Base-by-base conservation (phyloP, 345 rosid genomes). In the Eucalyptus microcorys region DNA sequence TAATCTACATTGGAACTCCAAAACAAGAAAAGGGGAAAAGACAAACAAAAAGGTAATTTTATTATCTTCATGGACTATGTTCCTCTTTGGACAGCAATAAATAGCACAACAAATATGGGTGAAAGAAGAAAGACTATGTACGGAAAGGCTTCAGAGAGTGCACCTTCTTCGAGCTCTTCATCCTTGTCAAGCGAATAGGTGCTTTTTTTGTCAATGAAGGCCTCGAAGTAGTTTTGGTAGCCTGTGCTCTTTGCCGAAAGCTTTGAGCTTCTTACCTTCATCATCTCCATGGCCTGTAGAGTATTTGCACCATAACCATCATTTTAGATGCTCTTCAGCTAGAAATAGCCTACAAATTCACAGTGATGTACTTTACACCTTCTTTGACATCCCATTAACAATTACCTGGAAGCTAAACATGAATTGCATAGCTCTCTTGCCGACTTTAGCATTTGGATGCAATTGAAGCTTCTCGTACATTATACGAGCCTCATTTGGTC, bases 401-500 rank as follows among this genome's bases (percentile, higher is more conserved):
- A 48, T 89, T 94, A 97, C 99, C 99, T 96, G 93, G 91, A 97
- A 97, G 92, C 98, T 96, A 96, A 93, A 96, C 89, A 94, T 59
- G 88, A 96, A 94, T 90, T 96, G 96, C 85, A 90, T 93, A 7
- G 99, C 98, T 93, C 90, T 92, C 96, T 95, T 97, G 93, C 96
- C 94, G 87, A 97, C 96, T 90, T 90, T 81, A 32, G 94, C 91
- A 89, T 90, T 96, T 32, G 99, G 96, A 91, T 96, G 99, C n/a
- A 95, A 94, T 87, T 93, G 95, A 88, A 97, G 99, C 93, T 95
- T 97, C 92, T 95, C 98, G 34, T 97, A 97, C 99, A 97, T 92
- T 19, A 91, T 30, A 49, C 90, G 95, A 90, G 99, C 99, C 91
- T 94, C 95, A 45, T 91, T 92, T 91, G 89, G 21, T 93, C 99